Evolutionary conservation across 2,329 filamentous ascomycete species (phyloP).

Genomic region (Sarocladium kiliense): DNA sequence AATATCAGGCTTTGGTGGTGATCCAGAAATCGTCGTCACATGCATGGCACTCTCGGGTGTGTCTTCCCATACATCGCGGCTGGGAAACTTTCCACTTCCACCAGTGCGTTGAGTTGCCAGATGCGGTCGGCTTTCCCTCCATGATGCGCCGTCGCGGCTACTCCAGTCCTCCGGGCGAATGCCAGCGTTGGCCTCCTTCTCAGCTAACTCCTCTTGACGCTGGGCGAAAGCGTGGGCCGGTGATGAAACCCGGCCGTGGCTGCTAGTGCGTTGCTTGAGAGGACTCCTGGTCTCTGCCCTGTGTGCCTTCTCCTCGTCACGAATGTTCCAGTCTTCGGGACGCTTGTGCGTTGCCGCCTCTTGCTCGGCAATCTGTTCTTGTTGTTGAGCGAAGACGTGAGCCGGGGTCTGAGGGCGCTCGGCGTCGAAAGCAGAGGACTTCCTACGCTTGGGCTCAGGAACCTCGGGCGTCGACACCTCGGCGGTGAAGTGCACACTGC

Average conservation of each 20-base stretch:
- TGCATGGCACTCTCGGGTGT: conserved; percentile 77
- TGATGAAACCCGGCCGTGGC: background rate
- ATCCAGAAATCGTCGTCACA: conserved; percentile 62
- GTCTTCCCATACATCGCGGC: conserved; percentile 93
- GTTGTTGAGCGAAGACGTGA: conserved; percentile 60
- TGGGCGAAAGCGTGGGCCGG: conserved; percentile 37
- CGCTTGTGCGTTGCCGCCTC: conserved; percentile 26
- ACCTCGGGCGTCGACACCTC: conserved; percentile 72
- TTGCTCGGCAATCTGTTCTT: conserved; percentile 60
- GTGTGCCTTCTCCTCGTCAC: conserved; percentile 2
- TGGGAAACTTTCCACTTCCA: conserved; percentile 63
- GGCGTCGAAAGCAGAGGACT: conserved; percentile 17
- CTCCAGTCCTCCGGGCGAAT: conserved; percentile 17
- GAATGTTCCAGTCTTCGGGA: conserved; percentile 17
- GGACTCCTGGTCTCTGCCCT: background rate
- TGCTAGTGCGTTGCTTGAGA: conserved; percentile 11
- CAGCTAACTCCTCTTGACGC: conserved; percentile 12
- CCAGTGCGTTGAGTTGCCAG: conserved; percentile 40
- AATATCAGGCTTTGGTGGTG: conserved; percentile 23
- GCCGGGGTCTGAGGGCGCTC: conserved; percentile 52
- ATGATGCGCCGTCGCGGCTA: conserved; percentile 25
- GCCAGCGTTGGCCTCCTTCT: conserved; percentile 10
- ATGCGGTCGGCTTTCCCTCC: conserved; percentile 42
- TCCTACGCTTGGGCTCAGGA: conserved; percentile 28
- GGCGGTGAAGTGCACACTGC: conserved; percentile 71